Evolutionary conservation across 768 basidiomycete genomes (phyloP), one percentile per base, ranked within the genome.

Genomic region (Collybiopsis luxurians): DNA sequence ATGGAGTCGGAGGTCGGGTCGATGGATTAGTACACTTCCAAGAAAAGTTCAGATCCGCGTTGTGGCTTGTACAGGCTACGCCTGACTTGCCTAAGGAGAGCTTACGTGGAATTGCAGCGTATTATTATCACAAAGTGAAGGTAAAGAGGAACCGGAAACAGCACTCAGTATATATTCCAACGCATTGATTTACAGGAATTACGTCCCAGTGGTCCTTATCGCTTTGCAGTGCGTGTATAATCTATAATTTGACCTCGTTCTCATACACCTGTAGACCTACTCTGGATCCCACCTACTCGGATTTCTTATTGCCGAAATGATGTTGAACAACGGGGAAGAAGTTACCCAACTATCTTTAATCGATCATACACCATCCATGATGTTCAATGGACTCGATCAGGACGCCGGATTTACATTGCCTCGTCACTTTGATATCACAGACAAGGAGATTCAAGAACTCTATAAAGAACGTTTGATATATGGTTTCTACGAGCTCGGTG

Each of bases 1-100:
- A 56, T 36, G 55, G 55, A 34, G 53, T 39, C 17, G 53, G 53
- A 23, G 53, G 53, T 21, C 36, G 38, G 7, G 23, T 55, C 23
- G 38, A 43, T 31, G 53, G 28, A 15, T 43, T 43, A 12, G 38
- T 39, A 19, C 53, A 43, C 27, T 42, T 40, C 27, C 53, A 39
- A 27, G 39, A 55, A 19, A 55, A 44, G 40, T 55, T 55, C 26
- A 39, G 53, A n/a, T 42, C 23, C 43, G 53, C 53, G 5, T 28
- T 55, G 23, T 55, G 53, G 53, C 26, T 28, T 23, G 10, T 55
- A 11, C 53, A 55, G 30, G 39, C 40, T 30, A 43, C 36, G 10
- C 40, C 53, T 10, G 39, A 55, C 27, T 42, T 43, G 6, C 53
- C 53, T 12, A n/a, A 24, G 7, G 23, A 10, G n/a, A n/a, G n/a